These are phyloP conservation scores for Flaveria linearis DNA, from an alignment of 129 eudicot species.

Conservation along the genomic window DNA sequence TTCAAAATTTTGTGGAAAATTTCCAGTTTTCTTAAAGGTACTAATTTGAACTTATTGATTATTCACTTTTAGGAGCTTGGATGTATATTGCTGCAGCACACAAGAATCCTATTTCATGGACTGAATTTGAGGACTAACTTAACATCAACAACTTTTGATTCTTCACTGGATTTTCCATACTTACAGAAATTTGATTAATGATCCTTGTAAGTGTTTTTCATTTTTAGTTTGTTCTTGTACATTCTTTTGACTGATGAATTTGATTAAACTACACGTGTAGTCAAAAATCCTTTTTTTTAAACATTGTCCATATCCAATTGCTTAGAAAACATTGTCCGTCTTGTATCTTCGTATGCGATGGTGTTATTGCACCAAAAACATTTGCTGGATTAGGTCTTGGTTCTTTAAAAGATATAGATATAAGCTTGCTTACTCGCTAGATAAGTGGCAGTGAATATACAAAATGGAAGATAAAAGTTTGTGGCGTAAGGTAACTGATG, in stretches of 20 bases:
- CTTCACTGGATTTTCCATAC: neutral
- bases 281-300: neutral
- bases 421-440: too few species aligned
- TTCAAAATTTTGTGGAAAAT: neutral
- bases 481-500: too few species aligned
- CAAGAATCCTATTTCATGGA: conserved; percentile 15
- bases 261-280: neutral
- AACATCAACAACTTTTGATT: neutral
- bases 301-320: neutral
- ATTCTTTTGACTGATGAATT: neutral
- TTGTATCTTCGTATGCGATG: too few species aligned
- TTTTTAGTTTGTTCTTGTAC: conserved; percentile 3
- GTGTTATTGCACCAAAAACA: too few species aligned
- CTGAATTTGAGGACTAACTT: conserved; percentile 7
- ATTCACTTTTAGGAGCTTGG: conserved; percentile 23
- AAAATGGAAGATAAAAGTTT: too few species aligned
- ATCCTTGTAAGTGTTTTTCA: too few species aligned
- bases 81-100: conserved; percentile 10
- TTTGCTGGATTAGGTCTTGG: too few species aligned
- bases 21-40: neutral
- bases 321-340: too few species aligned
- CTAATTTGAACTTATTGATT: conserved; percentile 8
- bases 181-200: neutral
- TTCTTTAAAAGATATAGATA: too few species aligned
- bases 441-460: too few species aligned